Evolutionary conservation across 2,329 filamentous ascomycete species (phyloP).

Genomic region (Coniochaeta hoffmannii): DNA sequence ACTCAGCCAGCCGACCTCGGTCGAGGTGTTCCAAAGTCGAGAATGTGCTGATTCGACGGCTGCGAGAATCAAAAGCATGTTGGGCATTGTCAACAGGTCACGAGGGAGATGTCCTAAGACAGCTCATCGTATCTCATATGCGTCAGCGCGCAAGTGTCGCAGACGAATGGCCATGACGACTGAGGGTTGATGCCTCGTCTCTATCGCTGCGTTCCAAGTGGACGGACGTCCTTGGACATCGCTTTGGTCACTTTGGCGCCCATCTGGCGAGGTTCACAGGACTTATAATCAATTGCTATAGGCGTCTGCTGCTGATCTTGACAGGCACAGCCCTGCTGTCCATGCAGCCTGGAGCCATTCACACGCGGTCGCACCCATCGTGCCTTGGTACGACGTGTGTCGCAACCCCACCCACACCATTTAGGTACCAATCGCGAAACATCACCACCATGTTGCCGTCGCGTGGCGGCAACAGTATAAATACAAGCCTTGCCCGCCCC

Average conservation of each 20-base stretch:
- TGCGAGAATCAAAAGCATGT: background rate
- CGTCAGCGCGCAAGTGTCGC: too few relatives aligned
- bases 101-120: too few relatives aligned
- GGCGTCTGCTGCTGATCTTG: background rate
- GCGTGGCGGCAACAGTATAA: conserved; percentile 24
- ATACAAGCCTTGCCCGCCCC: conserved; percentile 25
- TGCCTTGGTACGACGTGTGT: conserved; percentile 6
- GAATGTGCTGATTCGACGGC: background rate
- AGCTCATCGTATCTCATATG: too few relatives aligned
- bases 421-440: background rate
- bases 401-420: conserved; percentile 9
- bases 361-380: background rate
- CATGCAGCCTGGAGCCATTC: conserved; percentile 1
- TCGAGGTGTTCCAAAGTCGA: background rate
- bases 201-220: background rate
- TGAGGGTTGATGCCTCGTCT: background rate
- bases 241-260: background rate
- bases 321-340: background rate
- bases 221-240: too few relatives aligned
- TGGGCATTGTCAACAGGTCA: background rate
- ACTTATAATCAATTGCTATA: background rate
- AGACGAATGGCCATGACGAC: too few relatives aligned
- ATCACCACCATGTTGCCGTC: conserved; percentile 7
- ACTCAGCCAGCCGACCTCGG: background rate
- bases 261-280: background rate